Conservation (phyloP, 768 basidiomycete genomes). For the Coprinellus micaceus region DNA sequence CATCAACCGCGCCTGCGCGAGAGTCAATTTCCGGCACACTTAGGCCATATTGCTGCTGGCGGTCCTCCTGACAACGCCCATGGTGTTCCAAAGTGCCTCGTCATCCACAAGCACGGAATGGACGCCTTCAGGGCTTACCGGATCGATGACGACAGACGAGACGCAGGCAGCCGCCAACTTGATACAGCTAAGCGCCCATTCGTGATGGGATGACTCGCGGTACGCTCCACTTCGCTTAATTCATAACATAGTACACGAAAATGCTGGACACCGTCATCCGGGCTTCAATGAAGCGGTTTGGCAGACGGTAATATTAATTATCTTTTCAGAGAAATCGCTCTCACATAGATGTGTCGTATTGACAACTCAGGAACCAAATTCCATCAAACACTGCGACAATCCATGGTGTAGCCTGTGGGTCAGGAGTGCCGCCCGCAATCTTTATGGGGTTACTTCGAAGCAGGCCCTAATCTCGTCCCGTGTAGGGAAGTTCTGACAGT, state of each 20-base stretch:
- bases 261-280: conserved; percentile 14
- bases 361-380: conserved; percentile 13
- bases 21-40: too few species aligned
- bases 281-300: conserved; percentile 9
- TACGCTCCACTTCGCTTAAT: too few species aligned
- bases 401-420: conserved; percentile 13
- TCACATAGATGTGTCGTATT: not conserved
- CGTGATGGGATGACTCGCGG: too few species aligned
- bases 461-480: conserved; percentile 22
- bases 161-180: not conserved
- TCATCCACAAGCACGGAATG: too few species aligned
- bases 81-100: too few species aligned
- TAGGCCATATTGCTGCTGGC: too few species aligned
- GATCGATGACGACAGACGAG: not conserved
- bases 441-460: conserved; percentile 20
- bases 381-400: conserved; percentile 18
- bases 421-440: conserved; percentile 21
- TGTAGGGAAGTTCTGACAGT: conserved; percentile 10
- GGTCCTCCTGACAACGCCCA: too few species aligned
- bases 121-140: conserved; percentile 16
- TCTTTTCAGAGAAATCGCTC: not conserved
- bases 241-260: conserved; percentile 3
- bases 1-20: too few species aligned
- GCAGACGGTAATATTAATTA: conserved; percentile 5
- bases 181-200: too few species aligned